These are phyloP conservation scores for Aspergillus flavus DNA, from an alignment of 2,329 filamentous ascomycete genomes.

Conservation along the genomic window DNA sequence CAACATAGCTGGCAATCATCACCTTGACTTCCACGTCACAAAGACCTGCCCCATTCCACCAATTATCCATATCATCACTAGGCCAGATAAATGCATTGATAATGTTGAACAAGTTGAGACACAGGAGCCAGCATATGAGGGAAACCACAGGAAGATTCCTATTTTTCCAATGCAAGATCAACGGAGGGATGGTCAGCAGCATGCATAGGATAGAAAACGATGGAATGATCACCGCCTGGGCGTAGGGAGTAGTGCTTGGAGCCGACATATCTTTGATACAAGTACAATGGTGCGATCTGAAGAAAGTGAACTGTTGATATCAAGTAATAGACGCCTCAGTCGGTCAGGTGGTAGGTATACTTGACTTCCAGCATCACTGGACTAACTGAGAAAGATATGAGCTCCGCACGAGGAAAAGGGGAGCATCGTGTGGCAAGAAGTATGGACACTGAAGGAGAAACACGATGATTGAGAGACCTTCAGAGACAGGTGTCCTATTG, in stretches of 20 bases:
- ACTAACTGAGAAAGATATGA: neutral
- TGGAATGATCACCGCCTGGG: slow-evolving; percentile 48
- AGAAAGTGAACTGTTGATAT: neutral
- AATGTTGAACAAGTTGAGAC: slow-evolving; percentile 61
- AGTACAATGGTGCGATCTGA: neutral
- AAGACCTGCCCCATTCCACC: slow-evolving; percentile 62
- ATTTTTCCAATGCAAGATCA: slow-evolving; percentile 63
- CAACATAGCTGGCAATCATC: slow-evolving; percentile 55
- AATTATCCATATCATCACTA: slow-evolving; percentile 55
- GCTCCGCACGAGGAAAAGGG: slow-evolving; percentile 13
- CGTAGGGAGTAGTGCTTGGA: slow-evolving; percentile 18
- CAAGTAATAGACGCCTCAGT: neutral
- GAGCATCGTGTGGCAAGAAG: slow-evolving; percentile 15
- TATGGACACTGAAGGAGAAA: neutral
- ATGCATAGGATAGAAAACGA: slow-evolving; percentile 53
- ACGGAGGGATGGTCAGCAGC: slow-evolving; percentile 58
- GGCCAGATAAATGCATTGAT: slow-evolving; percentile 69
- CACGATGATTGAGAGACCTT: neutral
- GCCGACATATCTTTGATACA: slow-evolving; percentile 5
- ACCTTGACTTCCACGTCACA: slow-evolving; percentile 68
- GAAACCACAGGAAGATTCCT: slow-evolving; percentile 62
- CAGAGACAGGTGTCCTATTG: slow-evolving; percentile 17
- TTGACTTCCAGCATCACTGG: neutral
- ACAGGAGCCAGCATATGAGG: slow-evolving; percentile 58
- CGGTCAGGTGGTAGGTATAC: neutral